Evolutionary conservation across 306 rosid species (phyloP).

Genomic region (Carpinus fangiana): DNA sequence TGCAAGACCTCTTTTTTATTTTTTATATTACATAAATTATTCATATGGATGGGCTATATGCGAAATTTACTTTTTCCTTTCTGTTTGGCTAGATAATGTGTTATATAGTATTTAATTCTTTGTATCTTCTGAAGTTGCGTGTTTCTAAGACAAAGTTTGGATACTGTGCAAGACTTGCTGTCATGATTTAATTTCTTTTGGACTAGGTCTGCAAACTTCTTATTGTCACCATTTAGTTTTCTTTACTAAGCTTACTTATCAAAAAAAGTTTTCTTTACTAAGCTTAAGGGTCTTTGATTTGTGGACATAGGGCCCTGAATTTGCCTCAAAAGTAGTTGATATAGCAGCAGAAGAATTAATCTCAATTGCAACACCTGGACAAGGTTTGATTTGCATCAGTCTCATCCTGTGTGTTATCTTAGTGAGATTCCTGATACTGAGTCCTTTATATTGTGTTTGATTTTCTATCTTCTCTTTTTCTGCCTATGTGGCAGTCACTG

Average conservation of each 20-base stretch:
- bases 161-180: not conserved
- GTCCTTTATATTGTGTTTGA: not conserved
- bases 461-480: not conserved
- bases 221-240: slow-evolving; percentile 2
- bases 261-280: slow-evolving; percentile 6
- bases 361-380: slow-evolving; percentile 81
- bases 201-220: slow-evolving; percentile 9
- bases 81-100: not conserved
- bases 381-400: slow-evolving; percentile 50
- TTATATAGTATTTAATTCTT: not conserved
- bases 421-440: not conserved
- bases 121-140: not conserved
- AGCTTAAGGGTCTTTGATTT: slow-evolving; percentile 27
- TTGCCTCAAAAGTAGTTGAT: slow-evolving; percentile 66
- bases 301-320: slow-evolving; percentile 61
- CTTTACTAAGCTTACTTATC: slow-evolving; percentile 22
- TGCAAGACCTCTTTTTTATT: too few relatives aligned
- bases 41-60: not conserved
- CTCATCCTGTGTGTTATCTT: slow-evolving; percentile 9
- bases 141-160: not conserved
- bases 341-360: slow-evolving; percentile 74
- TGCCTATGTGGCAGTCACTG: slow-evolving; percentile 55
- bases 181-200: not conserved
- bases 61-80: not conserved
- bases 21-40: not conserved